Evolutionary conservation across 1,284 basidiomycete genomes (phyloP).

Genomic region (Megacollybia platyphylla): DNA sequence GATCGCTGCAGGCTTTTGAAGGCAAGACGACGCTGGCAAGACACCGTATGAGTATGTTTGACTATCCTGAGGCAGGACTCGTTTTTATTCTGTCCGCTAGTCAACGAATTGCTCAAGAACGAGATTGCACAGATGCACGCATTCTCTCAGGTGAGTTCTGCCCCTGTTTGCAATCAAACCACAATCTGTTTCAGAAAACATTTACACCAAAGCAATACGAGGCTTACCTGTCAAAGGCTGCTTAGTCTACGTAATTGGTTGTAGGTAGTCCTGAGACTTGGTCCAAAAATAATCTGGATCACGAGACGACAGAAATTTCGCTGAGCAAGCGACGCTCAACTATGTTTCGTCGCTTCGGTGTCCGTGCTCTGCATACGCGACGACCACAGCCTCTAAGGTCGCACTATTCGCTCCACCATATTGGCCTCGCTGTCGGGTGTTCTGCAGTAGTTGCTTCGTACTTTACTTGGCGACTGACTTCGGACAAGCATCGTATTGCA

Average conservation of each 20-base stretch:
- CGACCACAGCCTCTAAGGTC: conserved; percentile 3
- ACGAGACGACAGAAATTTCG: no score
- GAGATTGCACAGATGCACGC: conserved; percentile 73
- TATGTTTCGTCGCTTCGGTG: background rate
- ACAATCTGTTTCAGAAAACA: conserved; percentile 40
- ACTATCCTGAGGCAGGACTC: background rate
- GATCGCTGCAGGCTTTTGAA: conserved; percentile 44
- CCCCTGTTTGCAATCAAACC: background rate
- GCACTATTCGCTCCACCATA: conserved; percentile 10
- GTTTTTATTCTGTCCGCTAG: conserved; percentile 20
- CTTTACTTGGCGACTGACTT: conserved; percentile 26
- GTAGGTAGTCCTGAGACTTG: no score
- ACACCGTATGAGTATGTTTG: conserved; percentile 44
- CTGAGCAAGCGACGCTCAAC: no score
- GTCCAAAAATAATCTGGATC: no score
- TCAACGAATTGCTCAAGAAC: conserved; percentile 61
- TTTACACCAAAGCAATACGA: conserved; percentile 64
- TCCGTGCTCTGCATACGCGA: background rate
- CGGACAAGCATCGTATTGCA: conserved; percentile 27
- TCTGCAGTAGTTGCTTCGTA: conserved; percentile 33
- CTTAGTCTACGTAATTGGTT: background rate
- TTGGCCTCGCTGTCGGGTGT: conserved; percentile 25
- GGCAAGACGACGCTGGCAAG: conserved; percentile 63
- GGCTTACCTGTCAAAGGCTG: conserved; percentile 28
- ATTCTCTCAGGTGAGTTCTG: conserved; percentile 59